Percentiles rank a stretch among this genome's conserved stretches.
Evolutionary conservation across 371 early-diverging fungal genomes (phyloP).

Genomic region (Rhizopus arrhizus): DNA sequence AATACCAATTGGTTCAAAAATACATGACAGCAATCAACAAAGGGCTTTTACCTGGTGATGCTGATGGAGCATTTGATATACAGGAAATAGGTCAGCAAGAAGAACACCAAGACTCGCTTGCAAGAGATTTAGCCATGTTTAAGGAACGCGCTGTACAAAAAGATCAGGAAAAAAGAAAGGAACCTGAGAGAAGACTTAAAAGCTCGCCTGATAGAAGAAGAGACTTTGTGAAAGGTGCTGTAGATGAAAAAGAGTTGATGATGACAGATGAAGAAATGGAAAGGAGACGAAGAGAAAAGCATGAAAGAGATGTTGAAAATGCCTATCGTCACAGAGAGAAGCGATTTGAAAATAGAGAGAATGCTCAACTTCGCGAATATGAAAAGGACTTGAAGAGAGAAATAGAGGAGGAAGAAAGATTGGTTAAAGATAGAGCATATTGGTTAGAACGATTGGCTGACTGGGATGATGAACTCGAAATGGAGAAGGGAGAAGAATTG

Average conservation of each 20-base stretch:
- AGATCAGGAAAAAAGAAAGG: conserved; percentile 55
- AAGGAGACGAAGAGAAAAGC: conserved; percentile 60
- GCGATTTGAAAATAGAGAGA: conserved; percentile 68
- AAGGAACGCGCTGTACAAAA: conserved; percentile 65
- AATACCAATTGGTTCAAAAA: conserved; percentile 15
- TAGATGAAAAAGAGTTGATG: conserved; percentile 19
- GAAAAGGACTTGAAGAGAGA: conserved; percentile 58
- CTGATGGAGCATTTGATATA: conserved; percentile 8
- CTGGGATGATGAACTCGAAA: conserved; percentile 78
- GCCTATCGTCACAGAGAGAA: conserved; percentile 71
- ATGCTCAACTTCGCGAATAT: conserved; percentile 51
- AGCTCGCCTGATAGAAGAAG: conserved; percentile 35
- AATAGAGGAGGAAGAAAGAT: conserved; percentile 50
- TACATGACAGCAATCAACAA: conserved; percentile 41
- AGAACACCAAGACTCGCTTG: conserved; percentile 49
- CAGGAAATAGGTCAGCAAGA: background rate
- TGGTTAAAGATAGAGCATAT: conserved; percentile 50
- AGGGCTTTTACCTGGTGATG: conserved; percentile 28
- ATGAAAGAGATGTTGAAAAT: conserved; percentile 66
- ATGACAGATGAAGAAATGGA: conserved; percentile 72
- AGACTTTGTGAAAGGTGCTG: conserved; percentile 26
- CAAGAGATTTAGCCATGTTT: conserved; percentile 66
- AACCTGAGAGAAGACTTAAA: conserved; percentile 26
- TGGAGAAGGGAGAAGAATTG: conserved; percentile 61
- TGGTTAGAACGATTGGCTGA: conserved; percentile 60